Conservation (phyloP, 148 eudicot species). For the Linanthus parryae region DNA sequence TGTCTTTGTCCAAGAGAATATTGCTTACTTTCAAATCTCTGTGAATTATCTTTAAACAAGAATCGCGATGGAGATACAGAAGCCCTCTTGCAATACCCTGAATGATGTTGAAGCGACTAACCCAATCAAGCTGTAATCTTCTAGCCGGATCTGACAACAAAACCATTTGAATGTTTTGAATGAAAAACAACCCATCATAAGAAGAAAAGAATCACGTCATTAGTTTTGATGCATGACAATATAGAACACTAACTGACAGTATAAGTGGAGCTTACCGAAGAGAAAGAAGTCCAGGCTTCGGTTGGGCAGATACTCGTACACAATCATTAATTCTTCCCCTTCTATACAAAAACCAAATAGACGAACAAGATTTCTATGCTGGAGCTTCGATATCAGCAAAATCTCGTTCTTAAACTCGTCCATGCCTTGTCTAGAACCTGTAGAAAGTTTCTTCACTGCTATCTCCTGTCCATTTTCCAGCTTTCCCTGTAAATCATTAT, state of each 20-base stretch:
- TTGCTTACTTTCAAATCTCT: slow-evolving; percentile 26
- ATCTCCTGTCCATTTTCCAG: slow-evolving; percentile 27
- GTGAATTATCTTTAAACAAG: slow-evolving; percentile 27
- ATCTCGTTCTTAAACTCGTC: slow-evolving; percentile 42
- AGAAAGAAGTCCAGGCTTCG: slow-evolving; percentile 27
- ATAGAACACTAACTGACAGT: background rate
- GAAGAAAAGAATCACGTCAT: background rate
- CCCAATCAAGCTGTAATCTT: slow-evolving; percentile 9
- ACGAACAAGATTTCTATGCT: slow-evolving; percentile 37
- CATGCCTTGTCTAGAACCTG: slow-evolving; percentile 33
- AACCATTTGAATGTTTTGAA: background rate
- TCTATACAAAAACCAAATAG: slow-evolving; percentile 32
- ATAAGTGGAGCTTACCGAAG: slow-evolving; percentile 15
- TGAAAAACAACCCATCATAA: background rate
- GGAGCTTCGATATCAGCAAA: slow-evolving; percentile 35
- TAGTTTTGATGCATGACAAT: no score
- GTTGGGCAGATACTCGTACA: slow-evolving; percentile 41
- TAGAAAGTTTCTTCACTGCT: slow-evolving; percentile 34
- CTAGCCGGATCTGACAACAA: slow-evolving; percentile 3
- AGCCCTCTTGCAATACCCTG: slow-evolving; percentile 28
- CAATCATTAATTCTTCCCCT: slow-evolving; percentile 26
- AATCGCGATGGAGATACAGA: slow-evolving; percentile 30
- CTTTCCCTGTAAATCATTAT: slow-evolving; percentile 13
- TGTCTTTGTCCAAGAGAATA: slow-evolving; percentile 17
- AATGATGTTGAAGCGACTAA: slow-evolving; percentile 18